These are phyloP conservation scores for Betula pendula DNA, from an alignment of 306 rosid genomes.

Conservation along the genomic window DNA sequence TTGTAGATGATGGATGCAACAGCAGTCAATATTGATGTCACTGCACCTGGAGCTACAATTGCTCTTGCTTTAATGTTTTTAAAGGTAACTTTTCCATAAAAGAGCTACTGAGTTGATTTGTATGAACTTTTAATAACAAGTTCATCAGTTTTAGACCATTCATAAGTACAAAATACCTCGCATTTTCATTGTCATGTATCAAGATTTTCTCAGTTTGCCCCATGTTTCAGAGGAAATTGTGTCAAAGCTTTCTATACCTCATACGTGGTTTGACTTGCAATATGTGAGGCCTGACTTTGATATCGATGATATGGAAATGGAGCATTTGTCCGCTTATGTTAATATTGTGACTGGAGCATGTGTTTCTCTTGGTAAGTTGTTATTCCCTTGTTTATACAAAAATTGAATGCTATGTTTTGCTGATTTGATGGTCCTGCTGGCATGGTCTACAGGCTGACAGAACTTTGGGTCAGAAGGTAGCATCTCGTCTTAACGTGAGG, in stretches of 20 bases:
- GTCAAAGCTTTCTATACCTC: constrained; percentile 82
- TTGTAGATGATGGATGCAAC: constrained; percentile 91
- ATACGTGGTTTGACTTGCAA: constrained; percentile 81
- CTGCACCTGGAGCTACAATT: constrained; percentile 93
- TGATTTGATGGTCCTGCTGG: too few species aligned
- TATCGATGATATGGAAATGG: constrained; percentile 78
- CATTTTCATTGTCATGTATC: constrained; percentile 18
- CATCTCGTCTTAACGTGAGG: too few species aligned
- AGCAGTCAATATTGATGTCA: constrained; percentile 81
- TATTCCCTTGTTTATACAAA: constrained; percentile 2
- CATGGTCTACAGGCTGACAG: too few species aligned
- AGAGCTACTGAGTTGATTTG: constrained; percentile 20
- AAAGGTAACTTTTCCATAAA: constrained; percentile 52
- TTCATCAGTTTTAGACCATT: constrained; percentile 24
- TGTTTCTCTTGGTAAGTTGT: constrained; percentile 76
- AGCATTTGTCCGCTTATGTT: constrained; percentile 89
- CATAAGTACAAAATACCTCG: constrained; percentile 12
- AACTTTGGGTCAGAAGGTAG: too few species aligned
- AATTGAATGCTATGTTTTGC: too few species aligned
- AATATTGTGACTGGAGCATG: constrained; percentile 94
- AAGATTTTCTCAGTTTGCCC: constrained; percentile 32
- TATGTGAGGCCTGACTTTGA: constrained; percentile 98
- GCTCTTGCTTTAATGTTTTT: constrained; percentile 94
- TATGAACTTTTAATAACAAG: constrained; percentile 27
- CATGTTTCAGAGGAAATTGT: constrained; percentile 68